Conservation (phyloP, 805 yeast genomes). For the Ogataea ganodermae region DNA sequence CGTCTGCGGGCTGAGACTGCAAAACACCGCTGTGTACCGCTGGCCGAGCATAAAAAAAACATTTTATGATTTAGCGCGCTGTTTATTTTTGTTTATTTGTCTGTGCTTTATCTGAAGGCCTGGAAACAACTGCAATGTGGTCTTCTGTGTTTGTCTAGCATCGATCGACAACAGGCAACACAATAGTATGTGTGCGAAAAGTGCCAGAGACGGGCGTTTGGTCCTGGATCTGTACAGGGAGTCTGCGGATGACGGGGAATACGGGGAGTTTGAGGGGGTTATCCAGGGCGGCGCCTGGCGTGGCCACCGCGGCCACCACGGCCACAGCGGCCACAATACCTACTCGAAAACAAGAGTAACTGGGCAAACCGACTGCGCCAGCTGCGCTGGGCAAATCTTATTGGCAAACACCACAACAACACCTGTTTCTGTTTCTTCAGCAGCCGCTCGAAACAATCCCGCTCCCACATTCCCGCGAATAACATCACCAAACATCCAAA, state of each 20-base stretch:
- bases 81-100: too few relatives aligned
- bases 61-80: too few relatives aligned
- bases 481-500: background rate
- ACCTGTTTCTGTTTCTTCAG: background rate
- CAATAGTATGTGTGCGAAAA: background rate
- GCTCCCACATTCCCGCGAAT: background rate
- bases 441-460: background rate
- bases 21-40: too few relatives aligned
- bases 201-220: slow-evolving; percentile 1
- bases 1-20: too few relatives aligned
- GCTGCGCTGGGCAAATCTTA: slow-evolving; percentile 15
- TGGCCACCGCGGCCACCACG: too few relatives aligned
- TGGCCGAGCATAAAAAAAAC: too few relatives aligned
- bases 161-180: slow-evolving; percentile 3
- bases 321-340: too few relatives aligned
- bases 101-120: background rate
- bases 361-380: background rate
- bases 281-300: background rate
- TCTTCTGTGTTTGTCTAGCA: too few relatives aligned
- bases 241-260: slow-evolving; percentile 4
- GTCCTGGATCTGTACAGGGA: slow-evolving; percentile 9
- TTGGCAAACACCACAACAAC: slow-evolving; percentile 1
- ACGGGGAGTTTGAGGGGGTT: background rate
- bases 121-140: too few relatives aligned
- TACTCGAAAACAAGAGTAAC: background rate